phyloP scores from a whole-genome alignment of 305 asterid genomes.

The Rubia tinctorum region DNA sequence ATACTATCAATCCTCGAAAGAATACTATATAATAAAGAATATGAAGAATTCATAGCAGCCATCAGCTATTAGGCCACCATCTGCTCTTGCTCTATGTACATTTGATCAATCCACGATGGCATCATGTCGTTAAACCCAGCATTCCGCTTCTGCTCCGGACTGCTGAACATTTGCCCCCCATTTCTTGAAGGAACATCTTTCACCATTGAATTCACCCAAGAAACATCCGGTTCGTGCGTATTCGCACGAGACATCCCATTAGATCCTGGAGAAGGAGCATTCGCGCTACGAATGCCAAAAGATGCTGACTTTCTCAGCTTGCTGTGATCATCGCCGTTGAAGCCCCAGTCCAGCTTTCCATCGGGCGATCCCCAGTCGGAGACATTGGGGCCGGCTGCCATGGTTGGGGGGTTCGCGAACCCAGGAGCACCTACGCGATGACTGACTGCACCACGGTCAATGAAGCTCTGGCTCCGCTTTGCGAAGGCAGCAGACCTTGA shows the following conservation, averaged over 20 bases:
- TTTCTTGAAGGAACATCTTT: slow-evolving; percentile 35
- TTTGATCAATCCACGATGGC: slow-evolving; percentile 45
- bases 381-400: slow-evolving; percentile 29
- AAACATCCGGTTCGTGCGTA: slow-evolving; percentile 36
- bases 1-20: slow-evolving; percentile 16
- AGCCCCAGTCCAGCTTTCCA: slow-evolving; percentile 75
- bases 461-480: slow-evolving; percentile 91
- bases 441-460: slow-evolving; percentile 36
- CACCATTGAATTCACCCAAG: slow-evolving; percentile 49
- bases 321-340: slow-evolving; percentile 53
- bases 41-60: slow-evolving; percentile 16
- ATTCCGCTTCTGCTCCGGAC: slow-evolving; percentile 30
- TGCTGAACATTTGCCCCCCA: slow-evolving; percentile 24
- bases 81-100: slow-evolving; percentile 88
- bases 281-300: slow-evolving; percentile 48
- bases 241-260: neutral
- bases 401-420: slow-evolving; percentile 32
- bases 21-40: slow-evolving; percentile 17
- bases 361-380: slow-evolving; percentile 65
- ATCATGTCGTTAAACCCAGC: slow-evolving; percentile 25
- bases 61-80: slow-evolving; percentile 33
- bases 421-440: slow-evolving; percentile 28
- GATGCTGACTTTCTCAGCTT: slow-evolving; percentile 76
- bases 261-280: neutral
- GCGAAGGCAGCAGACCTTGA: slow-evolving; percentile 68